Conservation (phyloP, 2,329 filamentous ascomycete species). For the Colletotrichum euphorbiae region DNA sequence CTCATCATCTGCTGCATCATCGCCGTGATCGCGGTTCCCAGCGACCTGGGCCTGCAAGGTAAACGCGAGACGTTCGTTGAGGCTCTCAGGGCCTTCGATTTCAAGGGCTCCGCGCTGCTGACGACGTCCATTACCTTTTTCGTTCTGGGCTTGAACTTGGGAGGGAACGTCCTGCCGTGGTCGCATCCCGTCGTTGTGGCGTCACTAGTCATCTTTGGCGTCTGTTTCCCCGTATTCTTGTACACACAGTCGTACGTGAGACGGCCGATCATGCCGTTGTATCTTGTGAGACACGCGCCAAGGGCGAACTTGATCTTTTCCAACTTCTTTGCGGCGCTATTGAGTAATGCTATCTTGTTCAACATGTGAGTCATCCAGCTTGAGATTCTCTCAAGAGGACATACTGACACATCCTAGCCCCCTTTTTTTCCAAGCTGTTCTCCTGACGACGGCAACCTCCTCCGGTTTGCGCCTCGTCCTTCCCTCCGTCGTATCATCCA, state of each 20-base stretch:
- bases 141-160: constrained; percentile 71
- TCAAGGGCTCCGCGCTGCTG: constrained; percentile 64
- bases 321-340: constrained; percentile 63
- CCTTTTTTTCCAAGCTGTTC: constrained; percentile 81
- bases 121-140: constrained; percentile 66
- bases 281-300: constrained; percentile 61
- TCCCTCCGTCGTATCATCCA: constrained; percentile 68
- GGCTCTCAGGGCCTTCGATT: constrained; percentile 68
- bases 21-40: constrained; percentile 61
- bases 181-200: constrained; percentile 68
- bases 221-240: constrained; percentile 64
- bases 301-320: constrained; percentile 68
- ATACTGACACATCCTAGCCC: constrained; percentile 58
- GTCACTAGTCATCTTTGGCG: constrained; percentile 60
- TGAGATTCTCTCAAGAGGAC: not conserved
- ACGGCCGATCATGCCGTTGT: constrained; percentile 71
- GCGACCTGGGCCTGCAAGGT: constrained; percentile 61
- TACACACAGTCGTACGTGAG: constrained; percentile 62
- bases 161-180: constrained; percentile 73
- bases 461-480: constrained; percentile 79
- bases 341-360: constrained; percentile 68
- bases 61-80: constrained; percentile 58
- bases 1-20: constrained; percentile 60
- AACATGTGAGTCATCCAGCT: constrained; percentile 60
- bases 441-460: constrained; percentile 74